These are phyloP conservation scores for Triglochin maritima DNA, from an alignment of 106 monocot species.

Conservation along the genomic window DNA sequence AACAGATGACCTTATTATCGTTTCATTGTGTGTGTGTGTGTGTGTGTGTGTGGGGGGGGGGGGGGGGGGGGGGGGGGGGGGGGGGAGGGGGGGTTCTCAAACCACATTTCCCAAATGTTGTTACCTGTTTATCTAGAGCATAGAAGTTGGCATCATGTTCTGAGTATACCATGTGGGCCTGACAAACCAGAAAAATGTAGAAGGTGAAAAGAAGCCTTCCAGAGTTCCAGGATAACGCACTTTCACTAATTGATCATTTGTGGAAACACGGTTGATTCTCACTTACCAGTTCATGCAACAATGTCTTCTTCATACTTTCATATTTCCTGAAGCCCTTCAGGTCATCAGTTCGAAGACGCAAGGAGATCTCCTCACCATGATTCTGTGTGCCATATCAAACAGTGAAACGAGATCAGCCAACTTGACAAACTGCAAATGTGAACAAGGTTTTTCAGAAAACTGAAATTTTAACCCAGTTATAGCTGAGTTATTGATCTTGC, in stretches of 20 bases:
- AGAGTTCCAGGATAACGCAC: not conserved
- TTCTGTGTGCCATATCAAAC: conserved; percentile 42
- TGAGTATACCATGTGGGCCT: conserved; percentile 94
- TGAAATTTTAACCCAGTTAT: no score
- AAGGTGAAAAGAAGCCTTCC: not conserved
- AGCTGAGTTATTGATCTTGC: no score
- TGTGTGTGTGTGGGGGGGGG: no score
- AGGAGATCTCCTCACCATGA: conserved; percentile 83
- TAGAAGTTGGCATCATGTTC: conserved; percentile 88
- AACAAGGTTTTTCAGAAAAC: not conserved
- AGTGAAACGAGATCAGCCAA: not conserved
- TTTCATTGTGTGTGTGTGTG: no score
- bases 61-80: no score
- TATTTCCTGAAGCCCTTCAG: conserved; percentile 97
- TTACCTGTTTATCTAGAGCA: conserved; percentile 85
- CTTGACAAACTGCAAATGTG: not conserved
- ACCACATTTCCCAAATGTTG: no score
- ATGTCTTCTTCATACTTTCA: conserved; percentile 84
- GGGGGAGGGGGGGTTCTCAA: no score
- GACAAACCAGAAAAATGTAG: conserved; percentile 5
- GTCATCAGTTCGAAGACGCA: conserved; percentile 93
- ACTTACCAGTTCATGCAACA: conserved; percentile 94
- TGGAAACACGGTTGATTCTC: not conserved
- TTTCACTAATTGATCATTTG: not conserved
- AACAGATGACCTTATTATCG: not conserved